These are phyloP conservation scores for Ophiocordyceps robertsii DNA, from an alignment of 2,329 filamentous ascomycete genomes.

Conservation along the genomic window DNA sequence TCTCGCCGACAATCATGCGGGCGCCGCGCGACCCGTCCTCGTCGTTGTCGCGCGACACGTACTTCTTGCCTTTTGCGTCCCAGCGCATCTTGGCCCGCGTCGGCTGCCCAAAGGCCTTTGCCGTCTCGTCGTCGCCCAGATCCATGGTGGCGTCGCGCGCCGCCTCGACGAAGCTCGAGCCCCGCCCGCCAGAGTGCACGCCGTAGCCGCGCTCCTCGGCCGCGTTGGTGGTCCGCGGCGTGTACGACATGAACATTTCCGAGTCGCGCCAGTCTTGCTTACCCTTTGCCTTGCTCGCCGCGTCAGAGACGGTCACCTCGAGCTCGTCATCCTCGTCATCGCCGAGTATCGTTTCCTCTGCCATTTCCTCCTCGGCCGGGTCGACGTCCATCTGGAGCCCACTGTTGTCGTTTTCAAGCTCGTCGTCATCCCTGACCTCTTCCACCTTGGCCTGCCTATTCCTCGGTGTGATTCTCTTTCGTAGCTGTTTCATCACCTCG, in stretches of 20 bases:
- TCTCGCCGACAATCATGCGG: conserved; percentile 74
- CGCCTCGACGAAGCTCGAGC: conserved; percentile 70
- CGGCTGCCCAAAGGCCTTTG: conserved; percentile 66
- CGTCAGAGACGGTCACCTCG: conserved; percentile 57
- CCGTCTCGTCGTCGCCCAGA: conserved; percentile 74
- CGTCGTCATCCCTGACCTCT: conserved; percentile 15
- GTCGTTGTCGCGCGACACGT: conserved; percentile 83
- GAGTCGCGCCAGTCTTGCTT: conserved; percentile 63
- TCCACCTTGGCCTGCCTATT: conserved; percentile 29
- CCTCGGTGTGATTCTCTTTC: conserved; percentile 53
- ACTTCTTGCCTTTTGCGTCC: conserved; percentile 96
- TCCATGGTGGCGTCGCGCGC: conserved; percentile 88
- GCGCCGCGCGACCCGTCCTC: conserved; percentile 70
- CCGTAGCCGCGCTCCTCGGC: conserved; percentile 89
- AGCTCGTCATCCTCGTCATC: conserved; percentile 49
- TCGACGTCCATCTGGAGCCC: background rate
- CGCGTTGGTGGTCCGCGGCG: conserved; percentile 63
- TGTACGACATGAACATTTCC: conserved; percentile 95
- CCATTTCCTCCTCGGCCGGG: conserved; percentile 10
- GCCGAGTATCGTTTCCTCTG: conserved; percentile 18
- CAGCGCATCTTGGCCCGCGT: conserved; percentile 71
- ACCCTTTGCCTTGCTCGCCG: conserved; percentile 31
- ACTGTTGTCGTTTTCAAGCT: conserved; percentile 6
- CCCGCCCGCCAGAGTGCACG: conserved; percentile 69
- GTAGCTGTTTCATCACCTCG: conserved; percentile 61